Conservation (phyloP, 257 asterid genomes). For the Solanum sitiens region DNA sequence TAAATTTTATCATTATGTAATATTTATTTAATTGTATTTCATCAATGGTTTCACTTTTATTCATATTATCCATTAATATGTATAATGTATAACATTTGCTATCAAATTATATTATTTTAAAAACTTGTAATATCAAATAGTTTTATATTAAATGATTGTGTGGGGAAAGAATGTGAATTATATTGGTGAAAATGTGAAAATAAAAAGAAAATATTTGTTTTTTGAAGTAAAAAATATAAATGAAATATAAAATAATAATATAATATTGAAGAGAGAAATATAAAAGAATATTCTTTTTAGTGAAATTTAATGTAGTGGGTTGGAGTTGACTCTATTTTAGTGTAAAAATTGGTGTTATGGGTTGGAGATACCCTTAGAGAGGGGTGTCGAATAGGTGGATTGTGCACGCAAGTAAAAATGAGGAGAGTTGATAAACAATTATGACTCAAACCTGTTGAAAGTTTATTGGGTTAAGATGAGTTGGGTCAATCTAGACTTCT, state of each 20-base stretch:
- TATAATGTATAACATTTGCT: not conserved
- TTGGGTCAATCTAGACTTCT: not conserved
- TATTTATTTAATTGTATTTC: not conserved
- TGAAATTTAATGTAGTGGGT: not conserved
- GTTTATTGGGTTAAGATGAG: not conserved
- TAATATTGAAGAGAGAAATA: not conserved
- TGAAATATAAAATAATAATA: no score
- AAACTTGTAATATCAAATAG: no score
- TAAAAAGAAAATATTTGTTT: no score
- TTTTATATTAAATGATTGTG: not conserved
- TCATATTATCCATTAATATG: not conserved
- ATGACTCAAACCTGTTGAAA: not conserved
- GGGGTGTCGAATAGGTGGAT: not conserved
- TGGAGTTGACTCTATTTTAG: not conserved
- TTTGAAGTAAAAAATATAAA: no score
- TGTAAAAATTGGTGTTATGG: not conserved
- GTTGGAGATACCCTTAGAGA: not conserved
- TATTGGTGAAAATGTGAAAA: not conserved
- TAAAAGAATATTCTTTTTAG: not conserved
- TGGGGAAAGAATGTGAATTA: not conserved
- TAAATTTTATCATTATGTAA: no score
- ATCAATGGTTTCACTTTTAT: not conserved
- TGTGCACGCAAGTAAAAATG: not conserved
- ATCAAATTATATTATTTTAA: not conserved
- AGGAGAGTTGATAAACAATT: not conserved